These are phyloP conservation scores for Pythium sp. DNA, from an alignment of 352 stramenopile genomes.

Conservation along the genomic window DNA sequence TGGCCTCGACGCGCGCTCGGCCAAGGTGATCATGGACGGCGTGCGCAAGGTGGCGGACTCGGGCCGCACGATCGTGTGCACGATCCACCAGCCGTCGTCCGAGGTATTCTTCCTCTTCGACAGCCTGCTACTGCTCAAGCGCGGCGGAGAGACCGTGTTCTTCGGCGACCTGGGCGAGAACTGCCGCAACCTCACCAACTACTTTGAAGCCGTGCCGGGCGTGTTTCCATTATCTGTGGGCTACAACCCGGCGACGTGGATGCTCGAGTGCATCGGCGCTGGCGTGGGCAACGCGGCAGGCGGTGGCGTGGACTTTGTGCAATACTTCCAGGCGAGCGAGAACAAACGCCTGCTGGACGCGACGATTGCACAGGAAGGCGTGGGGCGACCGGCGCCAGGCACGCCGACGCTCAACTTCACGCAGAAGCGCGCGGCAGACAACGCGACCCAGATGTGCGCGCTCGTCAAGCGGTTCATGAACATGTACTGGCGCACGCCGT, in stretches of 20 bases:
- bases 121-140: conserved; percentile 65
- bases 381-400: background rate
- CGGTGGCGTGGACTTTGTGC: background rate
- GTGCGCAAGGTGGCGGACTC: conserved; percentile 80
- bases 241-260: conserved; percentile 29
- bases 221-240: background rate
- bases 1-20: conserved; percentile 69
- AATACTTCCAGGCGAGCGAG: background rate
- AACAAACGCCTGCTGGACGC: background rate
- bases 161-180: conserved; percentile 18
- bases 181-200: background rate
- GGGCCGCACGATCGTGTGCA: conserved; percentile 82
- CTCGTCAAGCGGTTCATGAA: background rate
- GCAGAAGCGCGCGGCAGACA: background rate
- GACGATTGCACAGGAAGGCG: background rate
- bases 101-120: conserved; percentile 87
- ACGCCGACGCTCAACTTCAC: background rate
- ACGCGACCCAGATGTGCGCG: background rate
- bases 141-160: conserved; percentile 32
- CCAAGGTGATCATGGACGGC: conserved; percentile 82
- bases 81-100: conserved; percentile 88
- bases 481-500: background rate
- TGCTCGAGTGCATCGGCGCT: conserved; percentile 26
- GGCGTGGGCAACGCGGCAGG: conserved; percentile 22
- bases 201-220: too few relatives aligned